A percentile compares a stretch with the other conserved stretches of the same genome.
phyloP scores from a whole-genome alignment of 2,329 filamentous ascomycete species.

The Neopestalotiopsis sp. region DNA sequence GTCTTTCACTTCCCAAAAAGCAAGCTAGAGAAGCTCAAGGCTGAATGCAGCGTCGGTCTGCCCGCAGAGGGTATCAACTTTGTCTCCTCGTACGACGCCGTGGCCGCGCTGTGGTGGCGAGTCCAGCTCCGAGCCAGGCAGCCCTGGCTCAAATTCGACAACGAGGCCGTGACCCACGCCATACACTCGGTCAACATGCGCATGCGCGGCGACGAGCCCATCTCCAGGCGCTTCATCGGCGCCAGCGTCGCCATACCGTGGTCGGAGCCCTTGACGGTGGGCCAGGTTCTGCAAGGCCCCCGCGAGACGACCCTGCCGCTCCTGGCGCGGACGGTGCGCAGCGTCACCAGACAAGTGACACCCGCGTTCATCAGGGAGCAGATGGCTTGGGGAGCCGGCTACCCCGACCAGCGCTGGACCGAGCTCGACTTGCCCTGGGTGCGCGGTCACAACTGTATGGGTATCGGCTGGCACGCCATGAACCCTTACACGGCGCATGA shows the following conservation, averaged over 20 bases:
- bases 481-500: constrained; percentile 9
- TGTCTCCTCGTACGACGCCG: constrained; percentile 15
- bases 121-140: not conserved
- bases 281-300: not conserved
- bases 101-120: constrained; percentile 15
- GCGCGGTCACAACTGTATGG: constrained; percentile 9
- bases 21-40: constrained; percentile 8
- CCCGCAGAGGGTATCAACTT: not conserved
- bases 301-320: not conserved
- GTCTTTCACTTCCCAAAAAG: constrained; percentile 12
- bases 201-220: not conserved
- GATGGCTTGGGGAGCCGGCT: constrained; percentile 9
- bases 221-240: not conserved
- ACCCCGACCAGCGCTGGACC: constrained; percentile 12
- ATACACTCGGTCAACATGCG: not conserved
- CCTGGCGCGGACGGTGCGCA: constrained; percentile 11
- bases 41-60: not conserved
- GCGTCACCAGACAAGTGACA: not conserved
- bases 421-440: constrained; percentile 14
- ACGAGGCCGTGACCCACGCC: not conserved
- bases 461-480: constrained; percentile 15
- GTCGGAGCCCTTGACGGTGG: not conserved
- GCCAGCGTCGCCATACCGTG: not conserved
- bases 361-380: constrained; percentile 5
- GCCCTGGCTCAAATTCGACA: not conserved